A percentile compares a stretch with the other conserved stretches of the same genome.
These are phyloP conservation scores for Malassezia nana DNA, from an alignment of 1,284 basidiomycete species.

Conservation along the genomic window DNA sequence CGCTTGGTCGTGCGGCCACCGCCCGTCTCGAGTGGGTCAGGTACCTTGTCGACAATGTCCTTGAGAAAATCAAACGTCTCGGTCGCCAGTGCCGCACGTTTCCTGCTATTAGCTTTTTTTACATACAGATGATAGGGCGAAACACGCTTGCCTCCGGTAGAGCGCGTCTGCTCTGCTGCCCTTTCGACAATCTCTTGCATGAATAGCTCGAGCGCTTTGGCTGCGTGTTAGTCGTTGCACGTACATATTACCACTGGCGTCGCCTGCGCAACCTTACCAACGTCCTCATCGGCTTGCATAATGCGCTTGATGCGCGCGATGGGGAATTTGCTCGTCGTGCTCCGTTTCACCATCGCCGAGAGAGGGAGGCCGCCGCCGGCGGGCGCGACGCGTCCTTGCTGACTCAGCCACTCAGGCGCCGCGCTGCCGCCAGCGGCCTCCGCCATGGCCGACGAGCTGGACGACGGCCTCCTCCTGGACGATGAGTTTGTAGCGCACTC, in stretches of 20 bases:
- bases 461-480: constrained; percentile 34
- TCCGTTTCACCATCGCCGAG: constrained; percentile 36
- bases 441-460: constrained; percentile 33
- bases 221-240: constrained; percentile 55
- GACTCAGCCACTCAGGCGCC: constrained; percentile 1
- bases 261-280: constrained; percentile 94
- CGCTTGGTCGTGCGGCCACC: constrained; percentile 25
- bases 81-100: constrained; percentile 79
- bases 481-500: constrained; percentile 19
- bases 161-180: constrained; percentile 67
- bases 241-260: constrained; percentile 94
- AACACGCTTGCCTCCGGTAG: constrained; percentile 76
- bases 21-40: constrained; percentile 61
- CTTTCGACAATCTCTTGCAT: constrained; percentile 76
- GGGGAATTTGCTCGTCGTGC: constrained; percentile 40
- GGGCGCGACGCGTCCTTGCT: neutral
- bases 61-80: constrained; percentile 91
- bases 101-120: constrained; percentile 54
- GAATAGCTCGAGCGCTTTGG: constrained; percentile 92
- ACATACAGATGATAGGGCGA: constrained; percentile 88
- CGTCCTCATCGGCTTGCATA: constrained; percentile 99
- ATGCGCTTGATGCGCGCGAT: constrained; percentile 93
- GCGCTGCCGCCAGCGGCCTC: neutral
- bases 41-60: constrained; percentile 79
- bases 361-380: neutral